A percentile compares a stretch with the other conserved stretches of the same genome.
Evolutionary conservation across 83 land plant species (phyloP).

Genomic region (Thuja plicata): DNA sequence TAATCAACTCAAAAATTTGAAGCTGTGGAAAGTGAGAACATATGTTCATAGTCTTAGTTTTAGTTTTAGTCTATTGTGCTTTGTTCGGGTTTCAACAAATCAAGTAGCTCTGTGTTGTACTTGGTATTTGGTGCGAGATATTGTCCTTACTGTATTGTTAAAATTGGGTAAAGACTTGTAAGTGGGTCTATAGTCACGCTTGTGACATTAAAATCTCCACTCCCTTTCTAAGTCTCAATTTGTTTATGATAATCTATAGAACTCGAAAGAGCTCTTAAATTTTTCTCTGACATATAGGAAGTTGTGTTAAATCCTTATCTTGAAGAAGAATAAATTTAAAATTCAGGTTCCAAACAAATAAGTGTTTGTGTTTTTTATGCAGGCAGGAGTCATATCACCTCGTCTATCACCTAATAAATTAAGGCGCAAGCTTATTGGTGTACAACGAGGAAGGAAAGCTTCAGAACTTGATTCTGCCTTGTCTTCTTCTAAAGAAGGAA

Average conservation of each 20-base stretch:
- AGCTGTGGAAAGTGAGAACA: not conserved
- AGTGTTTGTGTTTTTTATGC: not conserved
- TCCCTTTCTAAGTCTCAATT: not conserved
- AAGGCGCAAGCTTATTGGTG: constrained; percentile 65
- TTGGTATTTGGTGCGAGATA: not conserved
- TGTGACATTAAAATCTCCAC: not conserved
- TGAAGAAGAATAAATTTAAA: not conserved
- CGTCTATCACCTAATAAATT: constrained; percentile 66
- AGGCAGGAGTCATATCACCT: constrained; percentile 69
- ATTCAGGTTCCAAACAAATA: not conserved
- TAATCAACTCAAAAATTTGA: not conserved
- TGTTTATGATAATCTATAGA: not conserved
- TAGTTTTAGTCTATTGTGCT: not conserved
- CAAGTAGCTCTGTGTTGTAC: not conserved
- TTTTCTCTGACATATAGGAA: not conserved
- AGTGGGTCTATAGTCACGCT: not conserved
- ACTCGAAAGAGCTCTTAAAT: no score
- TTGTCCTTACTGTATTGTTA: not conserved
- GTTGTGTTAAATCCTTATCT: not conserved
- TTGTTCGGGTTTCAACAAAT: not conserved
- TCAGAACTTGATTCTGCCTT: constrained; percentile 35
- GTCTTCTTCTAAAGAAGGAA: constrained; percentile 39
- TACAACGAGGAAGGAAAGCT: constrained; percentile 47
- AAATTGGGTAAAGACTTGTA: not conserved
- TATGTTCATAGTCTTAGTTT: not conserved